Percentiles rank a stretch among this genome's conserved stretches.
These are phyloP conservation scores for Leishmania amazonensis DNA, from an alignment of 208 protist genomes.

Conservation along the genomic window DNA sequence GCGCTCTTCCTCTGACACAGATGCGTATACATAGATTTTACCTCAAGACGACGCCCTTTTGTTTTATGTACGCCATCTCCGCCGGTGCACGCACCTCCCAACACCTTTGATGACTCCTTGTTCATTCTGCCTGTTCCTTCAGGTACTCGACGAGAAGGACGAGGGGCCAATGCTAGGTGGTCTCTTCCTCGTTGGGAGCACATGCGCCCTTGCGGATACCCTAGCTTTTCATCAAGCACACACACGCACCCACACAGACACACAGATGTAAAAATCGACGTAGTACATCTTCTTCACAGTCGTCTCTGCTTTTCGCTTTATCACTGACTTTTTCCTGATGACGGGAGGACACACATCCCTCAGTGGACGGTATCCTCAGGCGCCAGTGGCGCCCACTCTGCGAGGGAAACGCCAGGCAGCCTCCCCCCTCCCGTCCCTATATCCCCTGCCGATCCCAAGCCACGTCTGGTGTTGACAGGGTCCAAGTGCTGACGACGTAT, in stretches of 20 bases:
- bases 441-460: conserved; percentile 49
- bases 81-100: not conserved
- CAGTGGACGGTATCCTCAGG: not conserved
- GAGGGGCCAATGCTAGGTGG: not conserved
- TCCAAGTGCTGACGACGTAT: too few relatives aligned
- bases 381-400: not conserved
- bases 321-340: not conserved
- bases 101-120: not conserved
- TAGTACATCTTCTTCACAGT: not conserved
- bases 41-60: not conserved
- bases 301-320: not conserved
- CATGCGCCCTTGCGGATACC: too few relatives aligned
- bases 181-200: conserved; percentile 33
- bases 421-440: too few relatives aligned
- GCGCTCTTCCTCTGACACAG: too few relatives aligned
- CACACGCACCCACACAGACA: too few relatives aligned
- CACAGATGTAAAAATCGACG: too few relatives aligned
- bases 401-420: not conserved
- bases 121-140: not conserved
- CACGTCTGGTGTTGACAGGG: conserved; percentile 4
- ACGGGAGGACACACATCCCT: not conserved
- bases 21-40: too few relatives aligned
- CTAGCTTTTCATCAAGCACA: too few relatives aligned
- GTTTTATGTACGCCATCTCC: not conserved
- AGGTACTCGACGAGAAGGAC: not conserved